Conservation (phyloP, 2,329 filamentous ascomycete species). For the Leptodontidium sp. region DNA sequence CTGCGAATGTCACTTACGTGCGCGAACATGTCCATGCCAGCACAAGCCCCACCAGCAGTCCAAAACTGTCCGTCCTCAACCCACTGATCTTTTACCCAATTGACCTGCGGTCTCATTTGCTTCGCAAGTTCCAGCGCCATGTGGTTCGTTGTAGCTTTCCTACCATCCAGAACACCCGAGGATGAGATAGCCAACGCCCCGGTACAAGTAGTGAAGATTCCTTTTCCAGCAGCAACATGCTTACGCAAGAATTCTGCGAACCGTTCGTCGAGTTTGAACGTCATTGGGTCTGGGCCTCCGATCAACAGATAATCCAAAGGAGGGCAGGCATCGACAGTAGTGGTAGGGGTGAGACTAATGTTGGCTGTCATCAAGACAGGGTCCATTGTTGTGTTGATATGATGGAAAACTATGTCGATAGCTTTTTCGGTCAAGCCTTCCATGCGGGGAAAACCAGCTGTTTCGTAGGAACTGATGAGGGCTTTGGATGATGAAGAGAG, state of each 20-base stretch:
- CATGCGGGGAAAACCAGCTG: conserved; percentile 9
- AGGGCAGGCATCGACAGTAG: conserved; percentile 47
- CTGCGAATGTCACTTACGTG: conserved; percentile 7
- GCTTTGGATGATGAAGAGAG: conserved; percentile 34
- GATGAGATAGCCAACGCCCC: conserved; percentile 46
- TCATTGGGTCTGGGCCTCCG: conserved; percentile 45
- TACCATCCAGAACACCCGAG: conserved; percentile 53
- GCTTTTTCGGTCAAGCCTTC: conserved; percentile 28
- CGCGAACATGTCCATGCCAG: conserved; percentile 51
- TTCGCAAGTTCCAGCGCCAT: conserved; percentile 44
- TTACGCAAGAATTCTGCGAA: conserved; percentile 47
- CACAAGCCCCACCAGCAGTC: conserved; percentile 55
- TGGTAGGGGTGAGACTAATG: conserved; percentile 33
- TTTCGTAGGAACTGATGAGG: conserved; percentile 13
- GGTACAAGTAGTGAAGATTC: conserved; percentile 51
- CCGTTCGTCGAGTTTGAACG: conserved; percentile 44
- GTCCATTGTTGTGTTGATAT: conserved; percentile 39
- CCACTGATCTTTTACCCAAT: conserved; percentile 56
- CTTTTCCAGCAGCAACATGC: conserved; percentile 50
- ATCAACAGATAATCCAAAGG: conserved; percentile 51
- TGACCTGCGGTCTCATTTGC: conserved; percentile 50
- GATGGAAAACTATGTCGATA: conserved; percentile 40
- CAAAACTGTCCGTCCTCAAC: conserved; percentile 55
- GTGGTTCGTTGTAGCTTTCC: conserved; percentile 54
- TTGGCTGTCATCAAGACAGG: conserved; percentile 21